A percentile compares a stretch with the other conserved stretches of the same genome.
phyloP scores from a whole-genome alignment of 176 grass and related monocot genomes.

The Paspalum notatum region DNA sequence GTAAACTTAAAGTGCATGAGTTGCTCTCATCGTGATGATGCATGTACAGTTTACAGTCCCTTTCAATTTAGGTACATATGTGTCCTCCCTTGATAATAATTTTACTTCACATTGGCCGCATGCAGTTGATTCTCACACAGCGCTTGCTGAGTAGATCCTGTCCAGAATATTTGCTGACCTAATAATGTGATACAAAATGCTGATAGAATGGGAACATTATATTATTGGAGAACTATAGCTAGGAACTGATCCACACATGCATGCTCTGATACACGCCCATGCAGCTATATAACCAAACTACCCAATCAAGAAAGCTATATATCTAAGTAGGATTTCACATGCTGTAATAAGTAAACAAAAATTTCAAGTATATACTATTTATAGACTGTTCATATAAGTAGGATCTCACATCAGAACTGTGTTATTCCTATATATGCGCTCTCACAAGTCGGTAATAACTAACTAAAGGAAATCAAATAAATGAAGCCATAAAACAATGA shows the following conservation, averaged over 20 bases:
- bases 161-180: slow-evolving; percentile 41
- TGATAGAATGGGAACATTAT: not conserved
- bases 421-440: too few species aligned
- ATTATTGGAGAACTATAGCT: not conserved
- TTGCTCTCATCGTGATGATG: slow-evolving; percentile 16
- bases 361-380: not conserved
- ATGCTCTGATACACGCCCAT: not conserved
- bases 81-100: not conserved
- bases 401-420: too few species aligned
- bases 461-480: not conserved
- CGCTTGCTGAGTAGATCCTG: not conserved
- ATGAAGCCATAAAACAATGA: not conserved
- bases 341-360: not conserved
- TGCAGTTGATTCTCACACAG: not conserved
- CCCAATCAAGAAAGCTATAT: slow-evolving; percentile 11
- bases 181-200: not conserved
- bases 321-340: not conserved
- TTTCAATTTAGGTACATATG: slow-evolving; percentile 1
- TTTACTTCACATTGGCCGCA: not conserved
- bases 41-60: slow-evolving; percentile 9
- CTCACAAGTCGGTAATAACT: not conserved
- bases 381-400: too few species aligned
- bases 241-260: not conserved
- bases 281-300: not conserved
- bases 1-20: slow-evolving; percentile 29